Percentiles rank a stretch among this genome's conserved stretches.
phyloP scores from a whole-genome alignment of 1,139 yeast species.

The Pichia inconspicua region DNA sequence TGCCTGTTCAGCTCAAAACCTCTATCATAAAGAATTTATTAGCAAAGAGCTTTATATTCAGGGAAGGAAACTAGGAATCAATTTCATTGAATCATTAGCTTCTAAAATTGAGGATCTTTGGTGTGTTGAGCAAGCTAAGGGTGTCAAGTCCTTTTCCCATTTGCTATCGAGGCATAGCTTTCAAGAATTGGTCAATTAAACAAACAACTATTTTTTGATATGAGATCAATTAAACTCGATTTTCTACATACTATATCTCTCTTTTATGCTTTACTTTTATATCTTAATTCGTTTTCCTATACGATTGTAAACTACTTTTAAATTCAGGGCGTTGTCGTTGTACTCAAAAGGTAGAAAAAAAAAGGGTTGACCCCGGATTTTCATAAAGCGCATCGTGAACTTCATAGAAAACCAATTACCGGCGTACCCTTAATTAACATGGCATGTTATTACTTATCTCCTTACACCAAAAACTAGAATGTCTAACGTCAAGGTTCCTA shows the following conservation, averaged over 20 bases:
- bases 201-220: not conserved
- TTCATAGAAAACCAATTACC: not conserved
- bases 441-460: not conserved
- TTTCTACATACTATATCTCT: not conserved
- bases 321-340: too few species aligned
- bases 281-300: not conserved
- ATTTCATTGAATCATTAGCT: conserved; percentile 17
- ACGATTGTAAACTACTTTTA: not conserved
- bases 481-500: conserved; percentile 3
- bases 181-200: conserved; percentile 6
- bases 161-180: conserved; percentile 16
- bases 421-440: not conserved
- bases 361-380: not conserved
- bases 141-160: conserved; percentile 13
- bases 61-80: conserved; percentile 13
- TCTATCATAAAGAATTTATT: conserved; percentile 23
- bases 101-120: conserved; percentile 25
- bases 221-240: not conserved
- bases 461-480: not conserved
- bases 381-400: not conserved
- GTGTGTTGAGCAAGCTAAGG: conserved; percentile 17
- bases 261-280: not conserved
- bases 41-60: conserved; percentile 22
- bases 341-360: too few species aligned
- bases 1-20: conserved; percentile 26